These are phyloP conservation scores for Sugiyamaella boreocaroliniensis DNA, from an alignment of 805 yeast genomes.

Conservation along the genomic window DNA sequence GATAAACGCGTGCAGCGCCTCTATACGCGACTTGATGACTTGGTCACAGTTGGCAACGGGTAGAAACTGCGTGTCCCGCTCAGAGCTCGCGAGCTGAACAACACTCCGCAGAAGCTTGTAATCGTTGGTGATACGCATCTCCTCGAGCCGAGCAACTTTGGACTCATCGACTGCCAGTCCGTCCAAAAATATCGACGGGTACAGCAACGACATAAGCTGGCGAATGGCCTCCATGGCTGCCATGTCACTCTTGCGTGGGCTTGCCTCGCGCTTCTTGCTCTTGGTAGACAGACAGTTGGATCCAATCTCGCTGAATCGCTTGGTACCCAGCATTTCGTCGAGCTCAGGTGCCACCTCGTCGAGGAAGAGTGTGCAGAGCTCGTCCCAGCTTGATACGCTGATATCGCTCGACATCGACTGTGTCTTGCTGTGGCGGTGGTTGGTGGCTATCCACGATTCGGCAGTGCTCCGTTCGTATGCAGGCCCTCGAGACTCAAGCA, in stretches of 20 bases:
- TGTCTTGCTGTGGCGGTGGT: neutral
- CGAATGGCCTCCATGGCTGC: slow-evolving; percentile 31
- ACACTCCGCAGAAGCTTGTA: slow-evolving; percentile 26
- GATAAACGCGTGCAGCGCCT: slow-evolving; percentile 14
- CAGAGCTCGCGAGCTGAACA: slow-evolving; percentile 15
- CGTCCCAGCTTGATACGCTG: slow-evolving; percentile 19
- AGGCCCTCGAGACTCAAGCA: slow-evolving; percentile 8
- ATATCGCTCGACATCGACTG: neutral
- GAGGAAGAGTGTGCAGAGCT: slow-evolving; percentile 19
- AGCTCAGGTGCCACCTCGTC: slow-evolving; percentile 22
- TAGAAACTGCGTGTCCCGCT: slow-evolving; percentile 15
- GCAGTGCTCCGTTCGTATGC: neutral
- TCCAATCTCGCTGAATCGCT: slow-evolving; percentile 17
- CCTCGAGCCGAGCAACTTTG: slow-evolving; percentile 23
- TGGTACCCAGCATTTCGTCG: slow-evolving; percentile 23
- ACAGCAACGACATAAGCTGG: slow-evolving; percentile 22
- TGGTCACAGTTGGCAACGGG: slow-evolving; percentile 17
- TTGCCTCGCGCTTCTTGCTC: slow-evolving; percentile 4
- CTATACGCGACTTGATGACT: slow-evolving; percentile 7
- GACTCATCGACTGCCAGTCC: slow-evolving; percentile 18
- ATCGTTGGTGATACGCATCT: slow-evolving; percentile 29
- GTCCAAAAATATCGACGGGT: slow-evolving; percentile 15
- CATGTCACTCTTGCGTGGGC: slow-evolving; percentile 17
- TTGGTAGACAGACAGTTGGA: neutral
- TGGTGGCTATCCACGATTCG: neutral